phyloP scores from a whole-genome alignment of 345 rosid genomes.

The Rubroshorea leprosula region DNA sequence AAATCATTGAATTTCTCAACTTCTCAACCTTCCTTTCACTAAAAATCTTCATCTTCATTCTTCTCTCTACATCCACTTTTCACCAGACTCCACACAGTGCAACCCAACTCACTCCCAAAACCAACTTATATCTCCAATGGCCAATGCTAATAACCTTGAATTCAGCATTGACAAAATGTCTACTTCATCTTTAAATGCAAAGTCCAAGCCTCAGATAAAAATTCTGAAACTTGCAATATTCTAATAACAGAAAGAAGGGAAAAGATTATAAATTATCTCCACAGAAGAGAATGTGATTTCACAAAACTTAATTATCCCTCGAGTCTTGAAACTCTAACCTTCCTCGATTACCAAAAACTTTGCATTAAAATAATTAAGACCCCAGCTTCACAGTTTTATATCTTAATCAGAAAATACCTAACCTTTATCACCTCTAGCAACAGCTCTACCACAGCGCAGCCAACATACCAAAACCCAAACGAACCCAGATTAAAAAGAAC shows the following conservation, averaged over 20 bases:
- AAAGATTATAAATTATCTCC: no score
- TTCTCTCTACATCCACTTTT: slow-evolving; percentile 32
- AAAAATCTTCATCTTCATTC: slow-evolving; percentile 47
- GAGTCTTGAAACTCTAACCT: slow-evolving; percentile 24
- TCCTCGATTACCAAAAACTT: slow-evolving; percentile 20
- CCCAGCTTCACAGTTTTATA: slow-evolving; percentile 15
- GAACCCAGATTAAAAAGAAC: slow-evolving; percentile 3
- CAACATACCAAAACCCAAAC: neutral
- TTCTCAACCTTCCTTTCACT: slow-evolving; percentile 54
- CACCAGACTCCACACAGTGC: slow-evolving; percentile 11
- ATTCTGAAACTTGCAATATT: slow-evolving; percentile 10
- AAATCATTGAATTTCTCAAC: slow-evolving; percentile 42
- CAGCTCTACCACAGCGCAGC: slow-evolving; percentile 12
- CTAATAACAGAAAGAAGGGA: slow-evolving; percentile 3
- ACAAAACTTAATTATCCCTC: slow-evolving; percentile 15
- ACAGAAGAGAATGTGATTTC: slow-evolving; percentile 20
- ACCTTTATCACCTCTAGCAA: neutral
- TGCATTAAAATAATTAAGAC: slow-evolving; percentile 17
- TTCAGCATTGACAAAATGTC: neutral
- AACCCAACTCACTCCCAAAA: neutral
- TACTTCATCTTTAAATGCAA: slow-evolving; percentile 15
- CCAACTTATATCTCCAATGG: neutral
- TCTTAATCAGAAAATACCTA: slow-evolving; percentile 3
- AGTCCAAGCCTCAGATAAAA: no score
- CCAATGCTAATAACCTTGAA: slow-evolving; percentile 1